Base-by-base conservation (phyloP, 345 rosid genomes). In the Mercurialis annua region DNA sequence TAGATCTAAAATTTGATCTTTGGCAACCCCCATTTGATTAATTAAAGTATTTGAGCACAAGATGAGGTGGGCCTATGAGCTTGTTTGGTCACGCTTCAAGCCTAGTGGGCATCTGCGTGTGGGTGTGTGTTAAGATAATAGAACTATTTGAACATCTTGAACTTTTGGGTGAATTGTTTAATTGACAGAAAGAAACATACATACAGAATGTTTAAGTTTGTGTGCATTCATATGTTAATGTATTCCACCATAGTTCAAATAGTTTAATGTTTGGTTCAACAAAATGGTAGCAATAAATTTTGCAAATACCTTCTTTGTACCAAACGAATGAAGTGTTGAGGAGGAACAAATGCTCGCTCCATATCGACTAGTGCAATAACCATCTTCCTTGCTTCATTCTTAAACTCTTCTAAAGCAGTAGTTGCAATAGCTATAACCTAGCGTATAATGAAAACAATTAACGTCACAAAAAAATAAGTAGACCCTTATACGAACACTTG, bases 341-440 rank as follows among this genome's bases (percentile, higher is more conserved):
- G 98, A 62, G 99, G 99, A 69, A 94, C 99, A 83, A 94, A 94
- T 33, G 85, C 98, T 50, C 99, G 97, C 73, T 94, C 99, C 99
- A 94, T 94, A 76, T 94, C 99, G 66, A 94, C 98, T 46, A 94
- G 80, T 20, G 99, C 98, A 76, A 94, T 82, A 1, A 94, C 99
- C 99, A 94, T 92, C 78, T 88, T 92, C 76, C 79, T 92, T 54
- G 99, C 89, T 78, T 94, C 98, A 81, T 65, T 85, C 84, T 92
- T 94, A 77, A 94, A 94, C 48, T 77, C 85, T 72, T 94, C 99
- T 51, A 94, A 88, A 24, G 98, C 99, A 71, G 84, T 74, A 73
- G 82, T 88, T 62, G 98, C 99, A 72, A 92, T 83, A 67, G 89
- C 90, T 63, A 95, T 85, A 71, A 95, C 90, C 98, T 95, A 21